These are phyloP conservation scores for Starmerella apis DNA, from an alignment of 805 yeast genomes.

Conservation along the genomic window DNA sequence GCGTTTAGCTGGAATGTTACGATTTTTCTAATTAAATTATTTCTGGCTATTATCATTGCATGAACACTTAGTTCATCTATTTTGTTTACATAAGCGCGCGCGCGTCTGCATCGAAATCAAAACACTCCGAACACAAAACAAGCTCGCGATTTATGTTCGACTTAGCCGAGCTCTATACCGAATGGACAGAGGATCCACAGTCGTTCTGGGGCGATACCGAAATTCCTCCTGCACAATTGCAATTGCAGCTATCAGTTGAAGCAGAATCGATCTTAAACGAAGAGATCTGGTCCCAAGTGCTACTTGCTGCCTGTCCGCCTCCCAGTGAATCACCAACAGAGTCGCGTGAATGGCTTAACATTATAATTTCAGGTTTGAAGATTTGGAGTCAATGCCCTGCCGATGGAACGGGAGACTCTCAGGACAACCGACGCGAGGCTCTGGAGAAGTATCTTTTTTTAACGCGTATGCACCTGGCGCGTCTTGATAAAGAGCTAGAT, in stretches of 20 bases:
- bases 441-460: constrained; percentile 28
- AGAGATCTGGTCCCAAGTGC: constrained; percentile 17
- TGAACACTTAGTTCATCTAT: too few relatives aligned
- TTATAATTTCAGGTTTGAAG: constrained; percentile 7
- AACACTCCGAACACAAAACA: not conserved
- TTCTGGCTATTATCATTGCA: too few relatives aligned
- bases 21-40: too few relatives aligned
- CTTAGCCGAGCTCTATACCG: constrained; percentile 20
- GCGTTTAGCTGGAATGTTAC: too few relatives aligned
- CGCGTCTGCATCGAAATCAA: not conserved
- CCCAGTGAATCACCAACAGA: constrained; percentile 9
- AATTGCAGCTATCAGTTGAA: constrained; percentile 9
- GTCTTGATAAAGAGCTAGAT: constrained; percentile 18
- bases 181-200: constrained; percentile 18
- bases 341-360: constrained; percentile 17
- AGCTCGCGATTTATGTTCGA: constrained; percentile 18
- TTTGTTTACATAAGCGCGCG: not conserved
- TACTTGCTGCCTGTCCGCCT: constrained; percentile 18
- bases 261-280: constrained; percentile 17
- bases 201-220: constrained; percentile 14
- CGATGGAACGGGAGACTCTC: constrained; percentile 4
- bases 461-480: constrained; percentile 26
- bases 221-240: not conserved
- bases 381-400: constrained; percentile 12
- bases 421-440: constrained; percentile 19